Percentiles rank a stretch among this genome's conserved stretches.
Evolutionary conservation across 2,329 filamentous ascomycete genomes (phyloP).

Genomic region (Dothiorella sarmentorum): DNA sequence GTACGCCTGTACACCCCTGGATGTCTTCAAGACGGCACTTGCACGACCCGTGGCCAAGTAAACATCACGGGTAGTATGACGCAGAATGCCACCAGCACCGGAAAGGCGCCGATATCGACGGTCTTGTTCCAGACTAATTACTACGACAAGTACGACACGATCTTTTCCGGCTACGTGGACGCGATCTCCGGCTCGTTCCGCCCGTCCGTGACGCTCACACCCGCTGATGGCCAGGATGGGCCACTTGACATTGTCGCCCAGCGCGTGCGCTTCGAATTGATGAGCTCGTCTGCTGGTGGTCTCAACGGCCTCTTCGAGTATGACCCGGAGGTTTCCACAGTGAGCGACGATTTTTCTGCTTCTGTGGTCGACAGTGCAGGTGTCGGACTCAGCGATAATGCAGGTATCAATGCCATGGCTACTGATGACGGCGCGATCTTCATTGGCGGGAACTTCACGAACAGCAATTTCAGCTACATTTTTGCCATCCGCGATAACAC

Average conservation of each 20-base stretch:
- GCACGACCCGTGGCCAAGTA: constrained; percentile 71
- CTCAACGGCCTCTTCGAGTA: constrained; percentile 91
- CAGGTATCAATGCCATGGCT: constrained; percentile 67
- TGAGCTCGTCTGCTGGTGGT: constrained; percentile 71
- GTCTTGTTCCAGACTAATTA: constrained; percentile 86
- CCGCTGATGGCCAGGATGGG: constrained; percentile 59
- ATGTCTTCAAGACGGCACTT: constrained; percentile 76
- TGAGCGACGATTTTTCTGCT: constrained; percentile 62
- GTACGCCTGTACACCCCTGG: constrained; percentile 91
- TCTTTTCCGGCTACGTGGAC: constrained; percentile 84
- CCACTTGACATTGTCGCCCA: constrained; percentile 83
- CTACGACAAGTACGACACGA: constrained; percentile 92
- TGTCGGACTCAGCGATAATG: constrained; percentile 62
- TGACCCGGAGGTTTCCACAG: constrained; percentile 60
- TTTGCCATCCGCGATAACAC: constrained; percentile 67
- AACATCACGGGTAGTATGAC: constrained; percentile 75
- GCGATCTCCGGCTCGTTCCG: constrained; percentile 69
- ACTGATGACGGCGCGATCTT: constrained; percentile 61
- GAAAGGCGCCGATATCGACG: constrained; percentile 49
- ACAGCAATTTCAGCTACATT: constrained; percentile 66
- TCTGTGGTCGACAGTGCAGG: constrained; percentile 78
- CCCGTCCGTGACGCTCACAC: constrained; percentile 74
- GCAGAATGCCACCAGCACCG: constrained; percentile 36
- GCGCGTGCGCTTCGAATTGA: constrained; percentile 72
- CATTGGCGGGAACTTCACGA: constrained; percentile 80